These are phyloP conservation scores for Russula virescens DNA, from an alignment of 768 basidiomycete species.

Conservation along the genomic window DNA sequence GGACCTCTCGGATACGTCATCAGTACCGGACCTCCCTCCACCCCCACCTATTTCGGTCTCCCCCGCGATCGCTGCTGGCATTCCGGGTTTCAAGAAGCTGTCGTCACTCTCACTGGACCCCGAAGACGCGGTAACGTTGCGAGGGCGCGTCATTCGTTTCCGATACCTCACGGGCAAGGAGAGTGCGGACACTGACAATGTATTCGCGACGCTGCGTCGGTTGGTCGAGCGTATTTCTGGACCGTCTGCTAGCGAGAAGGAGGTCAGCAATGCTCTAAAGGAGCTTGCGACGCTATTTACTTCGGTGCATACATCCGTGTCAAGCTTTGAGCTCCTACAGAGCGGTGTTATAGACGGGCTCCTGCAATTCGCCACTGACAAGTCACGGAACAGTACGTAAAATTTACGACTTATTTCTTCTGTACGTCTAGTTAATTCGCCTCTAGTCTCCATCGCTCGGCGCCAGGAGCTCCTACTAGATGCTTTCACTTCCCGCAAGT, in stretches of 20 bases:
- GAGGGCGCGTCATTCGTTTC: constrained; percentile 86
- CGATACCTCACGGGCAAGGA: constrained; percentile 63
- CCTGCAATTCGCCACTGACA: constrained; percentile 72
- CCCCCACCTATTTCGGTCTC: constrained; percentile 34
- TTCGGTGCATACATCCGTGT: constrained; percentile 70
- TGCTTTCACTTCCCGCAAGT: constrained; percentile 57
- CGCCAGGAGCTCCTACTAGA: constrained; percentile 79
- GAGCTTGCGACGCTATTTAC: constrained; percentile 80
- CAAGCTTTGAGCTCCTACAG: constrained; percentile 92
- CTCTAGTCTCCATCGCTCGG: constrained; percentile 53
- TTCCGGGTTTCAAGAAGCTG: constrained; percentile 64
- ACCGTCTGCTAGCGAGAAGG: constrained; percentile 53
- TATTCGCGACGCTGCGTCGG: constrained; percentile 55
- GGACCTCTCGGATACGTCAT: constrained; percentile 35
- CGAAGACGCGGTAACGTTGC: constrained; percentile 86
- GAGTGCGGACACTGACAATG: constrained; percentile 50
- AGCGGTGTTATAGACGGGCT: constrained; percentile 89
- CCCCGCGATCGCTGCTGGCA: constrained; percentile 38
- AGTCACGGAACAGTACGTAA: constrained; percentile 50
- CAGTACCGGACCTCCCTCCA: constrained; percentile 35
- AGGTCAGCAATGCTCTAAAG: constrained; percentile 53
- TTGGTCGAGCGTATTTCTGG: constrained; percentile 62
- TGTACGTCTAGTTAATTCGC: background rate
- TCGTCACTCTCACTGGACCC: constrained; percentile 68
- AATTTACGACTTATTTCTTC: constrained; percentile 13